Conservation (phyloP, 2,329 filamentous ascomycete genomes). For the Lojkania enalia region DNA sequence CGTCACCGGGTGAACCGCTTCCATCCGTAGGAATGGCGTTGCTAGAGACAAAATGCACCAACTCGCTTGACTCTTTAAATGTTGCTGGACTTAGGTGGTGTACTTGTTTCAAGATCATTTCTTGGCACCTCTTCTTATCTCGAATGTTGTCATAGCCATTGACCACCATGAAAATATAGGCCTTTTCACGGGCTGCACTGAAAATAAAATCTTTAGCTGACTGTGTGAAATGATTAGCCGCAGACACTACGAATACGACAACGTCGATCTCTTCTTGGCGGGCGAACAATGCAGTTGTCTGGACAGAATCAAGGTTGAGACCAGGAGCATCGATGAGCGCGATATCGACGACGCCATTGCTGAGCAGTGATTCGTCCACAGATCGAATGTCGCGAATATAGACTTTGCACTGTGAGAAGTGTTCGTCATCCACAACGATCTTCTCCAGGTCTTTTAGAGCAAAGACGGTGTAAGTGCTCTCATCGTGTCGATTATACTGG, state of each 20-base stretch:
- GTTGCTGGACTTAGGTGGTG: slow-evolving; percentile 85
- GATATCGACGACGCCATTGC: slow-evolving; percentile 98
- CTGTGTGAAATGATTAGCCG: slow-evolving; percentile 95
- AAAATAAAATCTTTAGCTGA: slow-evolving; percentile 98
- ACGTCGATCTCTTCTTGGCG: slow-evolving; percentile 98
- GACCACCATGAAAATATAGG: slow-evolving; percentile 98
- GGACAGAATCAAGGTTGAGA: slow-evolving; percentile 91
- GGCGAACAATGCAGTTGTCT: slow-evolving; percentile 96
- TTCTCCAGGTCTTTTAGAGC: slow-evolving; percentile 76
- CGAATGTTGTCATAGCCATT: slow-evolving; percentile 95
- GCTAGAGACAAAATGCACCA: slow-evolving; percentile 97
- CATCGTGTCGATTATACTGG: slow-evolving; percentile 84
- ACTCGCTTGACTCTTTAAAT: slow-evolving; percentile 85
- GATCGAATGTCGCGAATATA: slow-evolving; percentile 89
- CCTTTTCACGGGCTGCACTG: slow-evolving; percentile 93
- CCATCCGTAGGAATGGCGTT: slow-evolving; percentile 73
- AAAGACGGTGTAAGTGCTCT: slow-evolving; percentile 91
- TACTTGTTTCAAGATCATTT: slow-evolving; percentile 91
- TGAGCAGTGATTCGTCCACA: slow-evolving; percentile 90
- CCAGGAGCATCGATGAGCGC: slow-evolving; percentile 96
- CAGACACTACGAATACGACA: slow-evolving; percentile 96
- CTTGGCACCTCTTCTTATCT: slow-evolving; percentile 87
- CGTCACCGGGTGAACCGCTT: slow-evolving; percentile 38
- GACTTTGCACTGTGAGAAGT: slow-evolving; percentile 93
- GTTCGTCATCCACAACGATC: slow-evolving; percentile 85